Base-by-base conservation (phyloP, 169 alveolate genomes). In the Eimeria maxima region DNA sequence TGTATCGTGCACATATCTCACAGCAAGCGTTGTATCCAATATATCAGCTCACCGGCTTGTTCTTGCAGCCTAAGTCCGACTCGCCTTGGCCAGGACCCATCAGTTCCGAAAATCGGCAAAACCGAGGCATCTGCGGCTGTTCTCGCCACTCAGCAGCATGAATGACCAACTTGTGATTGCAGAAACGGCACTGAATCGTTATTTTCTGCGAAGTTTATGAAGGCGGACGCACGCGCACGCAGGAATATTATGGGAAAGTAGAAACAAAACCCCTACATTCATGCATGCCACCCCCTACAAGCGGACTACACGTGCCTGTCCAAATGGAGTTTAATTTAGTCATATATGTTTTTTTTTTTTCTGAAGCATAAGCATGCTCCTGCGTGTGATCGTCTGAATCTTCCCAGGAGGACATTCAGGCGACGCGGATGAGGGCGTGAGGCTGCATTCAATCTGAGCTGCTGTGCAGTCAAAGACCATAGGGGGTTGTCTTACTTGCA, bases 101-200 rank as follows among this genome's bases (percentile, higher is more conserved):
- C n/a, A 78, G 92, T 44, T 93, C 91, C 2, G 97, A 95, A 67
- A 29, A 47, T 13, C 86, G 38, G 69, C 97, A 96, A 60, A 90
- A 81, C 2, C 96, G 95, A 0, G 97, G 97, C 55, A 96, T 67
- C 50, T 81, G 95, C 42, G 90, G 95, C 73, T 86, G 94, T 14
- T 91, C 96, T 18, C 96, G 27, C 97, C 97, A 96, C 53, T 76
- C 94, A 0, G 97, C 96, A 53, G 95, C 90, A 11, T 86, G 90
- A 24, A 96, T 55, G 55, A 67, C 65, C 96, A 93, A 84, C 63
- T 91, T 94, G 67, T 93, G 96, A 44, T 93, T 89, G 96, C 97
- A 96, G 71, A 84, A 88, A n/a, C 96, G 88, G 65, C 97, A 96
- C 38, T 96, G 96, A 14, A 96, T 84, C 1, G 95, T 81, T 45